A percentile compares a stretch with the other conserved stretches of the same genome.
Conservation (phyloP, 345 rosid genomes). For the Bruguiera gymnorhiza region DNA sequence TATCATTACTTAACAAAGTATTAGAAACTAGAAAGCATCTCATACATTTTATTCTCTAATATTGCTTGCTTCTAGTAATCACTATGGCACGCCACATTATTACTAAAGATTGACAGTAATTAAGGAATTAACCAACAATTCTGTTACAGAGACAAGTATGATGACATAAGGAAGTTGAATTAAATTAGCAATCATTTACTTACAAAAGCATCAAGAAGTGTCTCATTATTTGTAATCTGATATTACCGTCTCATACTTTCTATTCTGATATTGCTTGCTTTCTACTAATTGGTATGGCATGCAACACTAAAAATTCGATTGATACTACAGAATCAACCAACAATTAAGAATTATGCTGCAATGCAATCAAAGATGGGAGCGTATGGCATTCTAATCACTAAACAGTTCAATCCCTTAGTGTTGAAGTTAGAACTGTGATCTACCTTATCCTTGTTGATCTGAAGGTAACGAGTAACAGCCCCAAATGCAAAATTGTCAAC, state of each 20-base stretch:
- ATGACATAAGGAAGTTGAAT: not conserved
- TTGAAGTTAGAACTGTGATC: not conserved
- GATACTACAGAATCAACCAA: not conserved
- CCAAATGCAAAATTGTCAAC: slow-evolving; percentile 88
- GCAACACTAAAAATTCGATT: not conserved
- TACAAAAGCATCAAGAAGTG: not conserved
- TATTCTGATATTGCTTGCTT: not conserved
- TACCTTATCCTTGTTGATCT: slow-evolving; percentile 72
- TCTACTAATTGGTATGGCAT: not conserved
- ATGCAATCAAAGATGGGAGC: no score
- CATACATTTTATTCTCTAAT: not conserved
- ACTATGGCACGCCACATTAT: not conserved
- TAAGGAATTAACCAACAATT: not conserved
- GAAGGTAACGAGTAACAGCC: slow-evolving; percentile 68
- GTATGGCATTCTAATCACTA: no score
- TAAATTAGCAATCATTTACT: not conserved
- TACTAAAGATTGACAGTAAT: not conserved
- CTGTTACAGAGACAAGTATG: not conserved
- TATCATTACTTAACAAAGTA: not conserved
- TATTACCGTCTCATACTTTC: no score
- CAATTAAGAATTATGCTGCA: not conserved
- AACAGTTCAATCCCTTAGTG: no score
- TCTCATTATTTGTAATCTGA: not conserved
- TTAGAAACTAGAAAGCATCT: no score
- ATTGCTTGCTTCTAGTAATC: not conserved